Evolutionary conservation across 805 yeast genomes (phyloP).

Genomic region (Zygosaccharomyces siamensis): DNA sequence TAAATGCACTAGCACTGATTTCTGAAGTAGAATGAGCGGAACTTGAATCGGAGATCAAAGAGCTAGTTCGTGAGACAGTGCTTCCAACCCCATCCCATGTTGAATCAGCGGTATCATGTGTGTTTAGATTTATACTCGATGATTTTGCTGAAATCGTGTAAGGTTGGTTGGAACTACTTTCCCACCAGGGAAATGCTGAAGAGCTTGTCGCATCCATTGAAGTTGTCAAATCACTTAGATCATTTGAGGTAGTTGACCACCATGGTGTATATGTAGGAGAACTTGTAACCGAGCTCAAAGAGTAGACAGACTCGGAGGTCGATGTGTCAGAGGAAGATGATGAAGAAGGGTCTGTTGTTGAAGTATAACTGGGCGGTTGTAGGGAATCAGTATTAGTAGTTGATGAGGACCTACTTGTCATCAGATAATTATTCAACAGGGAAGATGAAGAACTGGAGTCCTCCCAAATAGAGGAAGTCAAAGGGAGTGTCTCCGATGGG

Average conservation of each 20-base stretch:
- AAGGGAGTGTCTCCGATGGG: conserved; percentile 3
- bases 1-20: not conserved
- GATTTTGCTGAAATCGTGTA: not conserved
- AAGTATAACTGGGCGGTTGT: not conserved
- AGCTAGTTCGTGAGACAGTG: not conserved
- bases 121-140: not conserved
- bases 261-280: conserved; percentile 2
- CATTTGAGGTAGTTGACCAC: not conserved
- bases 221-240: not conserved
- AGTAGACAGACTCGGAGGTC: not conserved
- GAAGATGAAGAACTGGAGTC: not conserved
- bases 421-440: not conserved
- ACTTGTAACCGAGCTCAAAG: not conserved
- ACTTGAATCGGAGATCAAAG: not conserved
- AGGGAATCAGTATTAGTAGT: not conserved
- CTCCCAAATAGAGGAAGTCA: not conserved
- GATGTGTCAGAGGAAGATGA: not conserved
- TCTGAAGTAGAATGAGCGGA: not conserved
- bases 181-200: not conserved
- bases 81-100: not conserved
- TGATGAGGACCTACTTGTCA: not conserved
- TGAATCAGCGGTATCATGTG: not conserved
- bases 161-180: not conserved
- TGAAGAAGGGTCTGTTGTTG: not conserved
- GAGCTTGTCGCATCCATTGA: not conserved